Base-by-base conservation (phyloP, 1,284 basidiomycete species). In the Ustilago hordei region DNA sequence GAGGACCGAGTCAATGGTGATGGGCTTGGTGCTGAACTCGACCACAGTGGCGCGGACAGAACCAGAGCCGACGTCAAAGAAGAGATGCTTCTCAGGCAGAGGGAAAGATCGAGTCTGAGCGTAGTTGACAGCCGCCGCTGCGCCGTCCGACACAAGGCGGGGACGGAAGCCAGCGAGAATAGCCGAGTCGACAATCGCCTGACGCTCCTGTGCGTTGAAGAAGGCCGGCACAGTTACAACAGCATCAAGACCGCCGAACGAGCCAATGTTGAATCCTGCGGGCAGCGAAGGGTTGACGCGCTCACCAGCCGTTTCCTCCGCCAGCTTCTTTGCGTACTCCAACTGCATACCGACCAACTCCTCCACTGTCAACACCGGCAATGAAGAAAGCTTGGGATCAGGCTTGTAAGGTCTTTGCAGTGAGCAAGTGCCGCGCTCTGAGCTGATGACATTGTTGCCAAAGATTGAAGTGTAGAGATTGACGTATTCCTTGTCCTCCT, bases 321-420 rank as follows among this genome's bases (percentile, higher is more conserved):
- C 96, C 28, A 99, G 90, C 58, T 92, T 90, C 75, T 93, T 93
- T 82, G 95, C 91, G 87, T 98, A 97, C 8, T 92, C 90, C 69
- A 99, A 89, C 87, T 99, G 93, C 92, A 98, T 96, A 6, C 92
- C 97, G 45, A 98, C 89, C 52, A 98, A 91, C 86, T 98, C 96
- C 83, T 98, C 95, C 19, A 93, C 91, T 23, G 90, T 68, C 57
- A 80, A 57, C 2, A 71, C 71, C 1, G 76, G 76, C 31, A 75
- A 39, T 15, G 68, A 71, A 0, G 76, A 75, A 13, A 68, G 9
- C 36, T 78, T 69, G 28, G 69, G 65, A 36, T 80, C 69, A 15
- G 70, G 48, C 23, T 72, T 67, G 59, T 63, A 78, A 2, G 78
- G 74, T 3, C 81, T 60, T 48, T 76, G 66, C 31, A 81, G 39